Evolutionary conservation across 2,329 filamentous ascomycete genomes (phyloP).

Genomic region (Ophiocordyceps australis): DNA sequence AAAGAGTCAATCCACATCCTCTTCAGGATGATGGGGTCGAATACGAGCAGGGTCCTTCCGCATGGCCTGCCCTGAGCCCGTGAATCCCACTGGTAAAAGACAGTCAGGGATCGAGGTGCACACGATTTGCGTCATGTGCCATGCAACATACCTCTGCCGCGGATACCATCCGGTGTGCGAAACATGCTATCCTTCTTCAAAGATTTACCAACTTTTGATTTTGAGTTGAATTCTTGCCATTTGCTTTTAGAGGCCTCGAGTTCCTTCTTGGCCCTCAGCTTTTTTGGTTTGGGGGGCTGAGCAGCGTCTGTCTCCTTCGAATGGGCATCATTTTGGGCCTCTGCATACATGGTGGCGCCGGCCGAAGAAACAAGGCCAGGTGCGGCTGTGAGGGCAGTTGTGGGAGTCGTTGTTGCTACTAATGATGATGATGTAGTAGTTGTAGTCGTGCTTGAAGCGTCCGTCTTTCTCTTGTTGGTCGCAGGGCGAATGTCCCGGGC

Average conservation of each 20-base stretch:
- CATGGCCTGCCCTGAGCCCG: slow-evolving; percentile 89
- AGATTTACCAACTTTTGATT: slow-evolving; percentile 49
- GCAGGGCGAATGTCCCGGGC: slow-evolving; percentile 72
- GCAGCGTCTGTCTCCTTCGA: slow-evolving; percentile 45
- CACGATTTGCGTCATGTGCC: too few relatives aligned
- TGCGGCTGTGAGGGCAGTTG: slow-evolving; percentile 16
- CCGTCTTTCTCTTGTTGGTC: slow-evolving; percentile 71
- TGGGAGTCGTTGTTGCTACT: slow-evolving; percentile 21
- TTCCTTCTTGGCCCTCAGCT: slow-evolving; percentile 80
- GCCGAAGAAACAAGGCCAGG: slow-evolving; percentile 32
- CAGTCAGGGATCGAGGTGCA: too few relatives aligned
- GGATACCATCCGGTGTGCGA: slow-evolving; percentile 70
- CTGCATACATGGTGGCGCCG: slow-evolving; percentile 37
- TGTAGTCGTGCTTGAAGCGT: slow-evolving; percentile 57
- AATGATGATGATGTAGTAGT: too few relatives aligned
- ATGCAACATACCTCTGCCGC: slow-evolving; percentile 57
- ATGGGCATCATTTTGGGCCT: slow-evolving; percentile 42
- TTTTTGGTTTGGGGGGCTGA: slow-evolving; percentile 67
- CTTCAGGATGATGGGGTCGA: slow-evolving; percentile 70
- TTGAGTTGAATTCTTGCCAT: slow-evolving; percentile 84
- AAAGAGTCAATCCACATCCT: slow-evolving; percentile 46
- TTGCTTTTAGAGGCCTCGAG: slow-evolving; percentile 81
- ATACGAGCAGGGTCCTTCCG: slow-evolving; percentile 72
- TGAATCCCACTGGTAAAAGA: slow-evolving; percentile 64
- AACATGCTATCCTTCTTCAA: slow-evolving; percentile 94